Evolutionary conservation across 2,329 filamentous ascomycete species (phyloP), one percentile per base, ranked within the genome.

Genomic region (Neopestalotiopsis rosae): DNA sequence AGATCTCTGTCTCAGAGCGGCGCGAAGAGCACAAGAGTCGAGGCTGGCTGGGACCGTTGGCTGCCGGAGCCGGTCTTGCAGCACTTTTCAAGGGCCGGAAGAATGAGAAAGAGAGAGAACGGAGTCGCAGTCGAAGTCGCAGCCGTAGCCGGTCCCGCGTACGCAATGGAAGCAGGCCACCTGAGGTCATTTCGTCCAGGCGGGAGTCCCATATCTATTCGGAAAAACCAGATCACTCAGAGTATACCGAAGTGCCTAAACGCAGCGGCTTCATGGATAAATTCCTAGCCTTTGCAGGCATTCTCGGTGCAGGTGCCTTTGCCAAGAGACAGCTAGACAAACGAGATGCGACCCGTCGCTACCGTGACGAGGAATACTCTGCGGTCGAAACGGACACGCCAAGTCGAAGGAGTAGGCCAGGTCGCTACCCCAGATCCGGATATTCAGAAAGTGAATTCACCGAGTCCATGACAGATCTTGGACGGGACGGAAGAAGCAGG

Each of bases 191-290:
- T 10, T 80, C 87, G 1, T 89, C 88, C 0, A 82, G 86, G 57
- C 81, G 83, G 40, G 83, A 78, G 3, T 90, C 88, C 0, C 84
- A 84, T 4, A 91, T 89, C 65, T 90, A 89, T 71, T 80, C 83
- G 24, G 82, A 91, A 52, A 91, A 94, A 72, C 91, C 94, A 72
- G 93, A 94, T 77, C 87, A 87, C 68, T 87, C 87, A 0, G 86
- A 90, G n/a, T 78, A 81, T 65, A 72, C 75, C 58, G 81, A 81
- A 30, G 83, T 79, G 45, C 72, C 75, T 67, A 72, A 75, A 77
- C 82, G 84, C 4, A 86, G 87, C 20, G 89, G 90, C 9, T 85
- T 92, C 72, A 87, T 89, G 78, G 87, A 87, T 74, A 88, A 87
- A 66, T 69, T 94, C 2, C 78, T 91, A 14, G 86, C 87, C 61